Evolutionary conservation across 179 eudicot genomes (phyloP).

Genomic region (Patellifolia procumbens): DNA sequence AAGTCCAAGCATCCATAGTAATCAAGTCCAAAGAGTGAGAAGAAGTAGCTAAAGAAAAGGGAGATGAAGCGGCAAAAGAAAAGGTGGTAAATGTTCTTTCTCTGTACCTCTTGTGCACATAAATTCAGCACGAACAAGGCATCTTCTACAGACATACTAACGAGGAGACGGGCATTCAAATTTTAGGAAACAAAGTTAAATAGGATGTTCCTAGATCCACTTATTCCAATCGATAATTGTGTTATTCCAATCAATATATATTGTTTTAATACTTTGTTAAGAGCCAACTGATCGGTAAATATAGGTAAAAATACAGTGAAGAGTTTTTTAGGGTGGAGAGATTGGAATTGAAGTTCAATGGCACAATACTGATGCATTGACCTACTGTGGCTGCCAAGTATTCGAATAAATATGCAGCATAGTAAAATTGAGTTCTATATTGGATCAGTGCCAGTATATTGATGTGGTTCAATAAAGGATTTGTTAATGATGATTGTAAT

Average conservation of each 20-base stretch:
- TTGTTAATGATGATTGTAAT: background rate
- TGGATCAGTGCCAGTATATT: background rate
- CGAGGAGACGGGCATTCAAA: background rate
- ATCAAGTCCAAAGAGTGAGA: too few relatives aligned
- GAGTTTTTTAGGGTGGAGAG: background rate
- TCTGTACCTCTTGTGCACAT: background rate
- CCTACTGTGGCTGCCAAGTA: background rate
- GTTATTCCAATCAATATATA: too few relatives aligned
- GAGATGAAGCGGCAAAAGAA: too few relatives aligned
- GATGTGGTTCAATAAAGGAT: background rate
- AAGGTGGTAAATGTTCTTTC: background rate
- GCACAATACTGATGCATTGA: background rate
- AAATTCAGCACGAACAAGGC: background rate
- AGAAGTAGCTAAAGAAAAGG: too few relatives aligned
- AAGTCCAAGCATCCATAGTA: too few relatives aligned
- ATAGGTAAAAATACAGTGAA: background rate
- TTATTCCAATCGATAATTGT: too few relatives aligned
- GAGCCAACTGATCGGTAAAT: too few relatives aligned
- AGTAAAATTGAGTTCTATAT: background rate
- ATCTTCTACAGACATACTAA: background rate
- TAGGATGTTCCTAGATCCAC: too few relatives aligned
- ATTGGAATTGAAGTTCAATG: background rate
- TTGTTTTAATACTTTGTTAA: too few relatives aligned
- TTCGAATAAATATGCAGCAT: background rate
- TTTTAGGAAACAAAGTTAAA: too few relatives aligned